Percentiles rank a stretch among this genome's conserved stretches.
Evolutionary conservation across 345 rosid genomes (phyloP).

Genomic region (Erodium maritimum): DNA sequence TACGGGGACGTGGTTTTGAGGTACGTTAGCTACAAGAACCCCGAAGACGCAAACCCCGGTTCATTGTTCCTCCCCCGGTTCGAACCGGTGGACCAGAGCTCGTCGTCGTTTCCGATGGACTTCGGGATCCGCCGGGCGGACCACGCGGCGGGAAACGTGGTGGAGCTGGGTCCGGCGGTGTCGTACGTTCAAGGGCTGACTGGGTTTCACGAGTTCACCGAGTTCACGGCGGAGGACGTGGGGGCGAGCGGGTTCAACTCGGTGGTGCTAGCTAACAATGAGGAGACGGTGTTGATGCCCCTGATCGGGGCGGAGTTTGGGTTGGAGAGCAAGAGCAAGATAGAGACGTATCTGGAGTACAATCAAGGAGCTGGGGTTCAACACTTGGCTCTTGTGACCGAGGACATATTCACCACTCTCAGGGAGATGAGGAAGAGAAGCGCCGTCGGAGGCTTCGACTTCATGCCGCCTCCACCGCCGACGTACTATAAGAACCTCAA

Average conservation of each 20-base stretch:
- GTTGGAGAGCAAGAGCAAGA: slow-evolving; percentile 85
- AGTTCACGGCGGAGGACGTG: slow-evolving; percentile 89
- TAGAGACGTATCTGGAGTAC: slow-evolving; percentile 80
- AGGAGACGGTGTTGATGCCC: slow-evolving; percentile 66
- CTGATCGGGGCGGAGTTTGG: slow-evolving; percentile 86
- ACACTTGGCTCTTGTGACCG: slow-evolving; percentile 69
- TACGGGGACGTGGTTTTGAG: slow-evolving; percentile 83
- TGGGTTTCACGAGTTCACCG: slow-evolving; percentile 87
- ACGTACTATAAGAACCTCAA: slow-evolving; percentile 68
- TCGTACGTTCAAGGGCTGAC: slow-evolving; percentile 55
- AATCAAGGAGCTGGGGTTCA: slow-evolving; percentile 86
- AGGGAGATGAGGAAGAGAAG: slow-evolving; percentile 81
- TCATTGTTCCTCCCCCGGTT: slow-evolving; percentile 45
- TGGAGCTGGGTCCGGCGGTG: slow-evolving; percentile 51
- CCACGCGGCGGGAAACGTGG: slow-evolving; percentile 87
- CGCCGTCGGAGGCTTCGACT: slow-evolving; percentile 72
- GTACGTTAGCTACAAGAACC: slow-evolving; percentile 42
- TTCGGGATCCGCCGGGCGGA: slow-evolving; percentile 68
- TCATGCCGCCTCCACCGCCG: slow-evolving; percentile 91
- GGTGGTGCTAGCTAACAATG: slow-evolving; percentile 59
- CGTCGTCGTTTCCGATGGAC: slow-evolving; percentile 51
- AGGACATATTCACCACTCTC: slow-evolving; percentile 62
- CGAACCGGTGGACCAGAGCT: too few species aligned
- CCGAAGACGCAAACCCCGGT: slow-evolving; percentile 7
- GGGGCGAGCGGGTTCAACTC: slow-evolving; percentile 92